These are phyloP conservation scores for Eucalyptus marginata DNA, from an alignment of 345 rosid genomes.

Conservation along the genomic window DNA sequence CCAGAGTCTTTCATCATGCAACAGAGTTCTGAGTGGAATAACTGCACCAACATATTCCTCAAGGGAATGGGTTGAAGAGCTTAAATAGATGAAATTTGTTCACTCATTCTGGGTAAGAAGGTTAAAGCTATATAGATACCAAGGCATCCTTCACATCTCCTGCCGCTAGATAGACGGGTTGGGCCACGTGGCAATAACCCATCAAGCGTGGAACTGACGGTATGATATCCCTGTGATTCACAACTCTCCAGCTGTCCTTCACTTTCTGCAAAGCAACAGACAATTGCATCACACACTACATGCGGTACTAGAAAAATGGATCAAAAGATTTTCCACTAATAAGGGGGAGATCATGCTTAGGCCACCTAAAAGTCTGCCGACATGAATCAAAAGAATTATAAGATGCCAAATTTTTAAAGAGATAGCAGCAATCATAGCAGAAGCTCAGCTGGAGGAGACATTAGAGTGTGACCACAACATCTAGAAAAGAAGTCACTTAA, in stretches of 20 bases:
- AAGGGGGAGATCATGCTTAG: background rate
- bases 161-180: conserved; percentile 73
- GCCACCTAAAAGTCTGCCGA: background rate
- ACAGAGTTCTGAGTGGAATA: background rate
- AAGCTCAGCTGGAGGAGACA: background rate
- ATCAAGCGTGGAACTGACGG: conserved; percentile 92
- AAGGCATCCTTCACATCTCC: conserved; percentile 48
- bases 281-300: background rate
- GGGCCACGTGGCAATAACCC: conserved; percentile 98
- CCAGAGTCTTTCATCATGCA: background rate
- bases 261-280: conserved; percentile 48
- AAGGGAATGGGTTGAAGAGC: background rate
- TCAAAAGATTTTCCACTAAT: background rate
- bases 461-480: background rate
- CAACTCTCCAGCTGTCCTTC: conserved; percentile 91
- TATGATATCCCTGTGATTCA: conserved; percentile 93
- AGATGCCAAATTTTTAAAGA: background rate
- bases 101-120: background rate
- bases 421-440: background rate
- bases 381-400: background rate
- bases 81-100: background rate
- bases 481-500: background rate
- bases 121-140: conserved; percentile 24
- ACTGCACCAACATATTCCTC: background rate
- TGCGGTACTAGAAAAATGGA: background rate